phyloP scores from a whole-genome alignment of 1,139 yeast species.

The Kurtzmaniella quercitrusa region DNA sequence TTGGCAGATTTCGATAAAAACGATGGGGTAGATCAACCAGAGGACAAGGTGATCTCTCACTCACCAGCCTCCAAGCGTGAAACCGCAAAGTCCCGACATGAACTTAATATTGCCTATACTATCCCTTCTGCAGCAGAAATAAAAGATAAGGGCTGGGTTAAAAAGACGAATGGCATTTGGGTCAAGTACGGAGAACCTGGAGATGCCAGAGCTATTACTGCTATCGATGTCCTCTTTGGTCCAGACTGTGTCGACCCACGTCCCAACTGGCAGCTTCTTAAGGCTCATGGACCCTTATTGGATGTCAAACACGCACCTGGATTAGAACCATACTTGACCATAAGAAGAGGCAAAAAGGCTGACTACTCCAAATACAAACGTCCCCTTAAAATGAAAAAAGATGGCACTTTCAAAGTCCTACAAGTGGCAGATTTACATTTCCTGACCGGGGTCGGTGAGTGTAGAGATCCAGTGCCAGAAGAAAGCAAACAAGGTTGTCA shows the following conservation, averaged over 20 bases:
- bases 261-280: conserved; percentile 56
- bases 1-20: conserved; percentile 1
- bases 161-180: conserved; percentile 32
- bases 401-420: conserved; percentile 58
- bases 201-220: conserved; percentile 25
- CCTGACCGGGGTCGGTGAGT: conserved; percentile 62
- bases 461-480: conserved; percentile 57
- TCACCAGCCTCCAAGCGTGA: conserved; percentile 6
- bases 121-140: conserved; percentile 32
- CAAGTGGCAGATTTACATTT: conserved; percentile 79
- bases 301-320: conserved; percentile 18
- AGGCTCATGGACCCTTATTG: conserved; percentile 18
- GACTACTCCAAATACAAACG: conserved; percentile 17
- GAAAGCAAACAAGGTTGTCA: conserved; percentile 40
- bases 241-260: conserved; percentile 74
- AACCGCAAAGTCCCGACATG: conserved; percentile 14
- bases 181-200: conserved; percentile 21
- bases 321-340: conserved; percentile 25
- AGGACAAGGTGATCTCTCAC: conserved; percentile 4
- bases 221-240: conserved; percentile 67
- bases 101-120: conserved; percentile 18
- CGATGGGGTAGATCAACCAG: conserved; percentile 4
- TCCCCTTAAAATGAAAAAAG: conserved; percentile 15
- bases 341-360: conserved; percentile 20
- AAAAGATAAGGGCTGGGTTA: conserved; percentile 30